phyloP scores from a whole-genome alignment of 2,329 filamentous ascomycete genomes.

The Macrophomina pseudophaseolina region DNA sequence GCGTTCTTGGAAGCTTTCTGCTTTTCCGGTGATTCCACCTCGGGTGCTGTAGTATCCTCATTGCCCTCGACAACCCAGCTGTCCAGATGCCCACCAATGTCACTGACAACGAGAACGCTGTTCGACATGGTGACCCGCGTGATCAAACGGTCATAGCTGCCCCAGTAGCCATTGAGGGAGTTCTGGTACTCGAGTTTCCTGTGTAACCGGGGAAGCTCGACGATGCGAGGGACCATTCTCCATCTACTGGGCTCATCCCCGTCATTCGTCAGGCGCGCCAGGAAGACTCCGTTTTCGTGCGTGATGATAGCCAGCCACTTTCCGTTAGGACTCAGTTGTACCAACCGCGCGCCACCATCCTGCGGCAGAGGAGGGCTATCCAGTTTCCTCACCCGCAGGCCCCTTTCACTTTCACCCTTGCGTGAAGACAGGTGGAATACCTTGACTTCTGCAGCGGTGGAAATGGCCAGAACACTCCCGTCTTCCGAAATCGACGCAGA shows the following conservation, averaged over 20 bases:
- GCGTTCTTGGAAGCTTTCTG: conserved; percentile 28
- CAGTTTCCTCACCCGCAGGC: conserved; percentile 73
- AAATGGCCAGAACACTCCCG: conserved; percentile 75
- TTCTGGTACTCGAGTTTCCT: conserved; percentile 36
- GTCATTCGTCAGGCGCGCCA: conserved; percentile 54
- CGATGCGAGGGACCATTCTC: conserved; percentile 43
- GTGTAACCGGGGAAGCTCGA: conserved; percentile 47
- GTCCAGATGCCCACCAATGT: conserved; percentile 84
- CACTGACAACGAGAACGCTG: conserved; percentile 76
- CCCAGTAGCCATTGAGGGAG: conserved; percentile 67
- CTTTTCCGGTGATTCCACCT: conserved; percentile 41
- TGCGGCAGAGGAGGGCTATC: conserved; percentile 62
- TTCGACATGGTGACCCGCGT: conserved; percentile 77
- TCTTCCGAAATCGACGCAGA: conserved; percentile 73
- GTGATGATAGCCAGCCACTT: conserved; percentile 68
- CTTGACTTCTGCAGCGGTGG: conserved; percentile 76
- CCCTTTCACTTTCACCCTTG: conserved; percentile 59
- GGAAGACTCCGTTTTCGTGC: conserved; percentile 50
- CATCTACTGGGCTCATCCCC: conserved; percentile 45
- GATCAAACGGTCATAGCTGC: conserved; percentile 78
- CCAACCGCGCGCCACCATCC: conserved; percentile 65
- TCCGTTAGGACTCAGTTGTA: conserved; percentile 72
- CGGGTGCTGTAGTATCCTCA: conserved; percentile 54
- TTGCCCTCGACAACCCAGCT: conserved; percentile 76
- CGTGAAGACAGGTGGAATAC: conserved; percentile 70